Conservation (phyloP, 441 rosid genomes). For the Eutrema salsugineum region DNA sequence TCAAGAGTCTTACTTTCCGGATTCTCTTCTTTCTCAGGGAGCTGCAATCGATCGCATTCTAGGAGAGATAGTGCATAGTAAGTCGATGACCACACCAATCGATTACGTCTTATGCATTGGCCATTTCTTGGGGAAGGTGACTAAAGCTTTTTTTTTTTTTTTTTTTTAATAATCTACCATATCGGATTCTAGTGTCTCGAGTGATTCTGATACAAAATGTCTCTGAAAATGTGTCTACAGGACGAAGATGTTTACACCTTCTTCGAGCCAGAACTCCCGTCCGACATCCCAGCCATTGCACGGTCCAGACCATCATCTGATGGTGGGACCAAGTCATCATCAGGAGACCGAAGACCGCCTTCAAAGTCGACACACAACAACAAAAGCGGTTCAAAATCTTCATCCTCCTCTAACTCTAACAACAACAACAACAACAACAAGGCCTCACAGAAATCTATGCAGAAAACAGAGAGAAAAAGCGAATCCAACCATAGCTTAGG, state of each 20-base stretch:
- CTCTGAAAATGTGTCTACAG: conserved; percentile 35
- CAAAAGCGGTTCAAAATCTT: conserved; percentile 61
- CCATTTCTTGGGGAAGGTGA: conserved; percentile 93
- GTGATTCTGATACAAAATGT: neutral
- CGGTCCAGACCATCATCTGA: conserved; percentile 58
- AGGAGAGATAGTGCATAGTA: conserved; percentile 95
- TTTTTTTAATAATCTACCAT: neutral
- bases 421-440: conserved; percentile 14
- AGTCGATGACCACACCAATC: conserved; percentile 85
- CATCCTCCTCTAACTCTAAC: conserved; percentile 44
- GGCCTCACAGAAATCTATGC: conserved; percentile 44
- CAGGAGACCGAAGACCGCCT: conserved; percentile 58
- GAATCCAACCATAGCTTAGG: conserved; percentile 42
- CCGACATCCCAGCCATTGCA: conserved; percentile 45
- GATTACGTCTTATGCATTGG: conserved; percentile 95
- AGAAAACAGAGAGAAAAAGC: conserved; percentile 51
- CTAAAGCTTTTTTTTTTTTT: neutral
- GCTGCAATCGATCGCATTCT: conserved; percentile 96
- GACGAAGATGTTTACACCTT: conserved; percentile 97
- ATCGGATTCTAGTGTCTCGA: neutral
- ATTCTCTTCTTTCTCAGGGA: conserved; percentile 45
- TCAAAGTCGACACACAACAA: conserved; percentile 43
- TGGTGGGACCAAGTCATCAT: conserved; percentile 44
- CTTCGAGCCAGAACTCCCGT: conserved; percentile 93
- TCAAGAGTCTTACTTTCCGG: too few species aligned